phyloP scores from a whole-genome alignment of 2,329 filamentous ascomycete species.

The Exophiala oligosperma region DNA sequence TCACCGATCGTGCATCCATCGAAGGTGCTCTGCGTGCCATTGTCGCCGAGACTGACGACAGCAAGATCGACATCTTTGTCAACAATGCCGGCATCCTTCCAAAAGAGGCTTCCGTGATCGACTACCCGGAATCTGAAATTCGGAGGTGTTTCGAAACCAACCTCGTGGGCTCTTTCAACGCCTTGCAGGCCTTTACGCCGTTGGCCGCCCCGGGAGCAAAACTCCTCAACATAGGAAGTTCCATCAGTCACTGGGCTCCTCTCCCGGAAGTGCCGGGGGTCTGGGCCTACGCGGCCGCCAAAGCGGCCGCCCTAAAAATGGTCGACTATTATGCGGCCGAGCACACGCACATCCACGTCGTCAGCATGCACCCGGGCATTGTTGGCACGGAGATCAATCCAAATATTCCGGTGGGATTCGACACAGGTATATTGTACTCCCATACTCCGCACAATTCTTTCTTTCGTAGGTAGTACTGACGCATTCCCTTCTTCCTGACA shows the following conservation, averaged over 20 bases:
- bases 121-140: neutral
- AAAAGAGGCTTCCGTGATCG: neutral
- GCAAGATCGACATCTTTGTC: slow-evolving; percentile 8
- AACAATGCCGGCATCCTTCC: slow-evolving; percentile 9
- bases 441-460: neutral
- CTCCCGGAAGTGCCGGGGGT: slow-evolving; percentile 6
- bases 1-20: slow-evolving; percentile 1
- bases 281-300: slow-evolving; percentile 41
- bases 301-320: slow-evolving; percentile 42
- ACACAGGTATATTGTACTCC: neutral
- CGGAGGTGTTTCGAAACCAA: slow-evolving; percentile 2
- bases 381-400: slow-evolving; percentile 13
- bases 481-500: neutral
- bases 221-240: slow-evolving; percentile 1
- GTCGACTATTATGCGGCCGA: slow-evolving; percentile 44
- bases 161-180: slow-evolving; percentile 1
- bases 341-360: slow-evolving; percentile 40
- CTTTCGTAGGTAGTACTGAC: too few species aligned
- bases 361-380: slow-evolving; percentile 46
- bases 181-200: neutral
- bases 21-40: slow-evolving; percentile 1
- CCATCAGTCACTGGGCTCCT: slow-evolving; percentile 5
- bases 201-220: neutral
- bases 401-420: neutral
- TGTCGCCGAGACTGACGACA: neutral